Evolutionary conservation across 192 early-diverging fungal species (phyloP).

Genomic region (Linnemannia schmuckeri): DNA sequence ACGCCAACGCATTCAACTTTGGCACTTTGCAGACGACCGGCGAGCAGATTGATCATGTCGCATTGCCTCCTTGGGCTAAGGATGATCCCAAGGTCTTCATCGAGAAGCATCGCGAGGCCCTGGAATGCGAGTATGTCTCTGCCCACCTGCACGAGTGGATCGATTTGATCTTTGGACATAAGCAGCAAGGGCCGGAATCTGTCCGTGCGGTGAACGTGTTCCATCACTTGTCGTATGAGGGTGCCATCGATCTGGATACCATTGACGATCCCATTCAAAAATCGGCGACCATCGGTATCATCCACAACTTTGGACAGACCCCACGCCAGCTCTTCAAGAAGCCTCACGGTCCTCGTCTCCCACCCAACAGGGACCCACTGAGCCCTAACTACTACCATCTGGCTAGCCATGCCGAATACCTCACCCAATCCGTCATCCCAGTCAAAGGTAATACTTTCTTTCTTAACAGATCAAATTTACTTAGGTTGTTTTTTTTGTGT

Average conservation of each 20-base stretch:
- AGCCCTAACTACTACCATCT: slow-evolving; percentile 61
- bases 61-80: slow-evolving; percentile 90
- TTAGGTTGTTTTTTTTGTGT: background rate
- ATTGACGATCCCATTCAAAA: slow-evolving; percentile 92
- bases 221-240: slow-evolving; percentile 97
- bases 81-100: slow-evolving; percentile 81
- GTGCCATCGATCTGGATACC: slow-evolving; percentile 92
- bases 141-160: slow-evolving; percentile 93
- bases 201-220: slow-evolving; percentile 93
- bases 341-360: slow-evolving; percentile 79
- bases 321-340: slow-evolving; percentile 89
- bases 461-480: no score
- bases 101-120: slow-evolving; percentile 80
- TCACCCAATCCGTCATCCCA: slow-evolving; percentile 67
- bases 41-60: slow-evolving; percentile 80
- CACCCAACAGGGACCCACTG: slow-evolving; percentile 53
- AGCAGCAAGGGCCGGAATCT: slow-evolving; percentile 90
- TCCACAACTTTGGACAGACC: slow-evolving; percentile 98
- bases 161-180: slow-evolving; percentile 96
- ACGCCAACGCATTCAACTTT: slow-evolving; percentile 78
- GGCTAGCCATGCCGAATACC: slow-evolving; percentile 60
- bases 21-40: slow-evolving; percentile 66
- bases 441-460: slow-evolving; percentile 57
- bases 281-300: slow-evolving; percentile 91
- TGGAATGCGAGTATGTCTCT: slow-evolving; percentile 91